Evolutionary conservation across 2,329 filamentous ascomycete genomes (phyloP), one percentile per base, ranked within the genome.

Genomic region (Aspergillus pseudoglaucus): DNA sequence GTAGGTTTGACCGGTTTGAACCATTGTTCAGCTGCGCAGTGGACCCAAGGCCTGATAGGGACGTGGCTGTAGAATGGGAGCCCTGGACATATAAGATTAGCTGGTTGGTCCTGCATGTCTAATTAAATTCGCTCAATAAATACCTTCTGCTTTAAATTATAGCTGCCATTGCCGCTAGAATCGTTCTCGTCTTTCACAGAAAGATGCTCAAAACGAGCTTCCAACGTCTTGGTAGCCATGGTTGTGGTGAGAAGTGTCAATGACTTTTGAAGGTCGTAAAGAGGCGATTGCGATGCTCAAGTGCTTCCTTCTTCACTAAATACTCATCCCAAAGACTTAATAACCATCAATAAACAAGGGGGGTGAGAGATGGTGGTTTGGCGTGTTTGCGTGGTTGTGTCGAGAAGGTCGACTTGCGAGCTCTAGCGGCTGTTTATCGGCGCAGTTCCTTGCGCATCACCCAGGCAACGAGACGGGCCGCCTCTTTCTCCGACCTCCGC

Each of bases 121-220:
- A 18, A 18, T 39, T 4, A 6, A 17, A 4, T 44, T 15, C 54
- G 39, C 30, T 37, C 9, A 20, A 40, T 18, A 15, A 64, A 48
- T 75, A 91, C 90, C 83, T 95, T 95, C 52, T 81, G 70, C 71
- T 94, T 95, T 57, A 81, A 76, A 66, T 87, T 84, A 22, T 66
- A 54, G 53, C 77, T 77, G 48, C 71, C 71, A 53, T 72, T 74
- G 53, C 81, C 76, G 47, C 72, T 72, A 27, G 75, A 70, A 50
- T 88, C 85, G 64, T 91, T 94, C 71, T 95, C 90, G 64, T 96
- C 90, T 59, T 87, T 85, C 53, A 96, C 88, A 17, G 87, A 85
- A 73, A 96, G 81, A 69, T 84, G 85, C 82, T 95, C 90, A 64
- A 97, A 88, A 60, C 88, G 87, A 71, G 87, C 77, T 73, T 96